phyloP scores from a whole-genome alignment of 164 flowering plant genomes.

The Echeveria elegans region DNA sequence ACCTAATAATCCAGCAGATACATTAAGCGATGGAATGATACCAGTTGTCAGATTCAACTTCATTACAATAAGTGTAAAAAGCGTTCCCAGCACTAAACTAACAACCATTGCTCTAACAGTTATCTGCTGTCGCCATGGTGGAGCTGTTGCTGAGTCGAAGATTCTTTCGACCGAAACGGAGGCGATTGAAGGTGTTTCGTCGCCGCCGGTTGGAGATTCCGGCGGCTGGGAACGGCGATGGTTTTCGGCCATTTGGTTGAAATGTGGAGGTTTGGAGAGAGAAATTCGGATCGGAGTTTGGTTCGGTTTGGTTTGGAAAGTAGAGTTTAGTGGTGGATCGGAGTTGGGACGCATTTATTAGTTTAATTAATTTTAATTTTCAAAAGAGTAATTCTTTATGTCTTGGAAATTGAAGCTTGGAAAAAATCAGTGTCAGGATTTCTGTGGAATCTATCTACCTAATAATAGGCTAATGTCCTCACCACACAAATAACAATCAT shows the following conservation, averaged over 20 bases:
- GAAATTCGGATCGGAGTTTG: neutral
- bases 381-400: too few species aligned
- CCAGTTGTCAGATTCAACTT: conserved; percentile 8
- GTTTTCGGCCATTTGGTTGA: neutral
- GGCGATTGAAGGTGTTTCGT: neutral
- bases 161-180: neutral
- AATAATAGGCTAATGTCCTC: too few species aligned
- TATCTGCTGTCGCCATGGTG: conserved; percentile 7
- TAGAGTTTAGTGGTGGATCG: too few species aligned
- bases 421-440: too few species aligned
- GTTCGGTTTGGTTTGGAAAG: neutral
- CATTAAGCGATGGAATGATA: conserved; percentile 5
- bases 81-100: neutral
- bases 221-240: neutral
- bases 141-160: neutral
- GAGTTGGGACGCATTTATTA: neutral
- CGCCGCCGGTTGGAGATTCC: neutral
- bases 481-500: too few species aligned
- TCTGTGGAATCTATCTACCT: too few species aligned
- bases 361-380: neutral
- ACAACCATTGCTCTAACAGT: conserved; percentile 8
- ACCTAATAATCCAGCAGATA: conserved; percentile 5
- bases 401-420: too few species aligned
- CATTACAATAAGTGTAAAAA: neutral
- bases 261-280: neutral